Percentiles rank a stretch among this genome's conserved stretches.
Evolutionary conservation across 768 basidiomycete species (phyloP).

Genomic region (Candolleomyces aberdarensis): DNA sequence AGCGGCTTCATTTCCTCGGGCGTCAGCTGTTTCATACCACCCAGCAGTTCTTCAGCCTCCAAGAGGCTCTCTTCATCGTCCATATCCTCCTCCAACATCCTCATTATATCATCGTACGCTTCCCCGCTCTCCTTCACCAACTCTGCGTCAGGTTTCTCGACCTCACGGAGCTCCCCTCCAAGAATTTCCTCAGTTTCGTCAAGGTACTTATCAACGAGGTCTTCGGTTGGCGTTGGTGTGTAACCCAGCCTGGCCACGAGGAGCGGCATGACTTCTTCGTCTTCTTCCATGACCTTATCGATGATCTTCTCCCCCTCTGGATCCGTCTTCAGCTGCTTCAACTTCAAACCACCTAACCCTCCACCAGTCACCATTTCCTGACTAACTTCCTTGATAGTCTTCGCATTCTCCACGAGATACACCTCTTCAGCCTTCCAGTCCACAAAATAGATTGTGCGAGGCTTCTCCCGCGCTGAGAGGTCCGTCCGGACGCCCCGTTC

Average conservation of each 20-base stretch:
- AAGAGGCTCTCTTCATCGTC: neutral
- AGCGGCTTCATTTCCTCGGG: conserved; percentile 8
- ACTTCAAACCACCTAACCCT: conserved; percentile 11
- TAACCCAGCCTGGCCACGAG: conserved; percentile 27
- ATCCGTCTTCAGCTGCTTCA: conserved; percentile 16
- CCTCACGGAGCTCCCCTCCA: neutral
- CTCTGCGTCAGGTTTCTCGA: neutral
- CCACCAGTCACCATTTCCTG: neutral
- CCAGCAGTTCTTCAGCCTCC: neutral
- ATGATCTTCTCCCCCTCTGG: conserved; percentile 25
- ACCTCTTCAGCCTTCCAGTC: conserved; percentile 9
- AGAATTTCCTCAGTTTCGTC: neutral
- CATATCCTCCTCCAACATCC: neutral
- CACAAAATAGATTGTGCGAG: conserved; percentile 3
- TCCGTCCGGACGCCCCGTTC: neutral
- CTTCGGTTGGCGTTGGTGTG: conserved; percentile 20
- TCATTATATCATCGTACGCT: conserved; percentile 1
- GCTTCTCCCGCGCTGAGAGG: neutral
- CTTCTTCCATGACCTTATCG: conserved; percentile 24
- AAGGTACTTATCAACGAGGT: conserved; percentile 2
- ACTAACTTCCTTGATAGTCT: conserved; percentile 1
- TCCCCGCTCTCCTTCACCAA: neutral
- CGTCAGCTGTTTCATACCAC: neutral
- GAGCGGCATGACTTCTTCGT: conserved; percentile 28
- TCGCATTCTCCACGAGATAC: neutral